These are phyloP conservation scores for Echites panduratus DNA, from an alignment of 257 asterid genomes.

Conservation along the genomic window DNA sequence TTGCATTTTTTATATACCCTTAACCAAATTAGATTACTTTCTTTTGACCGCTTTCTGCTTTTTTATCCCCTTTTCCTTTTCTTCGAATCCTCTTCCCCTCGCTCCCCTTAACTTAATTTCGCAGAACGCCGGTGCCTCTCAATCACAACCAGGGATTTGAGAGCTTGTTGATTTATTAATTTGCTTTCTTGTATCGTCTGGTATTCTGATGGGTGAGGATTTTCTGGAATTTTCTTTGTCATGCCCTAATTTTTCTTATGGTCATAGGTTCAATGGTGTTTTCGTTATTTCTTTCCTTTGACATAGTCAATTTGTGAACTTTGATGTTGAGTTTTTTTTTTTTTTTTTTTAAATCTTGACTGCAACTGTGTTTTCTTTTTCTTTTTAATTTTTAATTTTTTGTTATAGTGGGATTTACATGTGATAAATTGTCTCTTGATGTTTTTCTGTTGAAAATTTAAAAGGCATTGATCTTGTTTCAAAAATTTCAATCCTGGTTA, in stretches of 20 bases:
- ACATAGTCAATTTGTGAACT: background rate
- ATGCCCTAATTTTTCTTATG: background rate
- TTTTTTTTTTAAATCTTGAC: background rate
- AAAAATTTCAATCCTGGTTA: background rate
- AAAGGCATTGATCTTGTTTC: background rate
- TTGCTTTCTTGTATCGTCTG: background rate
- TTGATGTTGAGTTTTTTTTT: background rate
- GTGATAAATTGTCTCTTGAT: too few species aligned
- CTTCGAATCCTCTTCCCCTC: background rate
- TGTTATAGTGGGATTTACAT: background rate
- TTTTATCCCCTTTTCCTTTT: background rate
- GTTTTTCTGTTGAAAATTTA: background rate
- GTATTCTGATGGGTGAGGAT: background rate
- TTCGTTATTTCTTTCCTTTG: background rate
- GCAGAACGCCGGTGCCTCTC: background rate
- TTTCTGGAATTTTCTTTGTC: background rate
- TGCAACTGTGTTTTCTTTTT: background rate
- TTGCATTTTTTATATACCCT: background rate
- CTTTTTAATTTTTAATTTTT: too few species aligned
- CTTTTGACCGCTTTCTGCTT: background rate
- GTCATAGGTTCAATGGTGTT: background rate
- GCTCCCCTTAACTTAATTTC: background rate
- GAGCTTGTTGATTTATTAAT: background rate
- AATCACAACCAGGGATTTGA: background rate
- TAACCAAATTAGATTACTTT: background rate